These are phyloP conservation scores for Thelephora aurantiotincta DNA, from an alignment of 768 basidiomycete species.

Conservation along the genomic window DNA sequence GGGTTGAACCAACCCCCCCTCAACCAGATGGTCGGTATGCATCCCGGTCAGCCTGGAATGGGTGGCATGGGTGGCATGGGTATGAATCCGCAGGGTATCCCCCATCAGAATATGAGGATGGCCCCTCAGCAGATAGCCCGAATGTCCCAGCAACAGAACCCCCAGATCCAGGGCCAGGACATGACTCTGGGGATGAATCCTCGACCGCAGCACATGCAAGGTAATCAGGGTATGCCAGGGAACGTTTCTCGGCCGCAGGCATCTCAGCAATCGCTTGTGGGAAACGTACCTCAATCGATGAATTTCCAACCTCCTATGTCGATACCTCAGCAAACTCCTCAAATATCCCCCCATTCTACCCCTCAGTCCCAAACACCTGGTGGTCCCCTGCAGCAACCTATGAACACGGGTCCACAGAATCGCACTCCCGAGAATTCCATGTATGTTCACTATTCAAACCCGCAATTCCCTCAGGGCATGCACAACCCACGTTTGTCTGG, in stretches of 20 bases:
- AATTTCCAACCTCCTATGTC: slow-evolving; percentile 23
- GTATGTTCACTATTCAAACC: slow-evolving; percentile 29
- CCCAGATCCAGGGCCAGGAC: slow-evolving; percentile 22
- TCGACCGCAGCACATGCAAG: slow-evolving; percentile 17
- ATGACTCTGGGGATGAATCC: slow-evolving; percentile 25
- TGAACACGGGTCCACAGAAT: slow-evolving; percentile 19
- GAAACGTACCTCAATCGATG: slow-evolving; percentile 16
- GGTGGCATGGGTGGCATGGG: slow-evolving; percentile 19
- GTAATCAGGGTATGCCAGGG: slow-evolving; percentile 26
- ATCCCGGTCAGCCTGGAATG: slow-evolving; percentile 22
- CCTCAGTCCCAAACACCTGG: slow-evolving; percentile 27
- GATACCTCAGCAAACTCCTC: slow-evolving; percentile 24
- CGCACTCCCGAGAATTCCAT: slow-evolving; percentile 33
- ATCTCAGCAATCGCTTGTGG: slow-evolving; percentile 34
- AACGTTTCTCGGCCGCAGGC: slow-evolving; percentile 29
- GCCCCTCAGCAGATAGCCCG: slow-evolving; percentile 16
- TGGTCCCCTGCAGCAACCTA: slow-evolving; percentile 10
- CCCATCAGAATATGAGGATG: slow-evolving; percentile 19
- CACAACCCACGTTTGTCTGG: slow-evolving; percentile 13
- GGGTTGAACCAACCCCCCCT: slow-evolving; percentile 19
- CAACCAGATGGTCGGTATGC: slow-evolving; percentile 23
- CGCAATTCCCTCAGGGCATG: slow-evolving; percentile 18
- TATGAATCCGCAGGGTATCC: slow-evolving; percentile 32
- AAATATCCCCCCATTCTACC: slow-evolving; percentile 25
- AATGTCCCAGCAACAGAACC: slow-evolving; percentile 19